Evolutionary conservation across 2,329 filamentous ascomycete genomes (phyloP), one percentile per base, ranked within the genome.

Genomic region (Cytospora chrysosperma): DNA sequence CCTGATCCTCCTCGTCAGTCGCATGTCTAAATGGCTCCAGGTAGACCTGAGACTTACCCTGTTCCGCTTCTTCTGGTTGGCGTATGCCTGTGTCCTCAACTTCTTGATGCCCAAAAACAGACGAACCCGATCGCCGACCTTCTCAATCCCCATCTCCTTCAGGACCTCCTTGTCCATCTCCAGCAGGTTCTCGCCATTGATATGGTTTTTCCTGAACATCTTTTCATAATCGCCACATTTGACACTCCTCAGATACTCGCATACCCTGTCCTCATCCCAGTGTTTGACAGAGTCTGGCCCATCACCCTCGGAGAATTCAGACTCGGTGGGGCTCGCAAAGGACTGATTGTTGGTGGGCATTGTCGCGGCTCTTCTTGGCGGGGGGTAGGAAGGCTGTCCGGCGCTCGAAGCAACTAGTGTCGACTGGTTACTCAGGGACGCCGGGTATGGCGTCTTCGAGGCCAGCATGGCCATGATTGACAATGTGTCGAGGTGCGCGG

Each of bases 101-200:
- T 92, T 91, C 79, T 94, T 94, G 73, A 94, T 93, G 68, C 89
- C 88, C 67, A 93, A 83, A 71, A 92, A 93, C 66, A 99, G 89
- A 67, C 94, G 91, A 40, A 99, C 94, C 60, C 95, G 88, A 76
- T 99, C 95, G 68, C 95, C 95, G 68, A 99, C 91, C 77, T 98
- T 99, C 70, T 97, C 96, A 70, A 99, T 94, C 51, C 95, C 95
- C 87, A 99, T 96, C 76, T 99, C 95, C 76, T 97, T 96, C 67
- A 99, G 83, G 49, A 96, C 92, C 62, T 93, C 89, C 81, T 97
- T 96, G 77, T 99, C 95, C 83, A 97, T 94, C 78, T 99, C 95
- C 70, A 99, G 84, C 52, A 99, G 82, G 73, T 96, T 97, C 78
- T 97, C 93, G 71, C 95, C 95, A 74, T 95, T 99, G 80, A 99